These are phyloP conservation scores for Aspergillus ochraceus DNA, from an alignment of 2,329 filamentous ascomycete species.

Conservation along the genomic window DNA sequence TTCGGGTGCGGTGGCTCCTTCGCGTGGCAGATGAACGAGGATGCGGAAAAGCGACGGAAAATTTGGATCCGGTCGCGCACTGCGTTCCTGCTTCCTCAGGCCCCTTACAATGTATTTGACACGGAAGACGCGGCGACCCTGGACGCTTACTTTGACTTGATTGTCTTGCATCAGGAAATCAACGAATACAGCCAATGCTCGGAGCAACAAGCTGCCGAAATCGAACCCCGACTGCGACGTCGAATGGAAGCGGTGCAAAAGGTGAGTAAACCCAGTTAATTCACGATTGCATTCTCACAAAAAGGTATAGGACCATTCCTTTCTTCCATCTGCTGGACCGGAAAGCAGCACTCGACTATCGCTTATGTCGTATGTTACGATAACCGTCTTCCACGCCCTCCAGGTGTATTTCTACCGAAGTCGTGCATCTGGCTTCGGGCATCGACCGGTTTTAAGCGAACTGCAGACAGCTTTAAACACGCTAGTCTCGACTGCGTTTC, in stretches of 20 bases:
- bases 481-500: constrained; percentile 5
- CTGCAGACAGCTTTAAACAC: constrained; percentile 2
- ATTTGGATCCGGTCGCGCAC: constrained; percentile 11
- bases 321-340: not conserved
- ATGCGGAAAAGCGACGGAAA: not conserved
- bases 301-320: not conserved
- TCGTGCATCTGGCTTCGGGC: constrained; percentile 4
- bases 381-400: constrained; percentile 9
- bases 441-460: not conserved
- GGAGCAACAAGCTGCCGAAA: not conserved
- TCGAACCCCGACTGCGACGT: not conserved
- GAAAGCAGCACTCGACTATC: not conserved
- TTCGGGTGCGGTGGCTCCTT: constrained; percentile 14
- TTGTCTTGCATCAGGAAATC: constrained; percentile 11
- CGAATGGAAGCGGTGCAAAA: constrained; percentile 5
- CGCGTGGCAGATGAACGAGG: constrained; percentile 5
- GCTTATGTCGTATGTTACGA: constrained; percentile 11
- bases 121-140: constrained; percentile 7
- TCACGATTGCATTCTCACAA: not conserved
- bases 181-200: constrained; percentile 6
- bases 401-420: constrained; percentile 10
- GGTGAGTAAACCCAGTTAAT: not conserved
- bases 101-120: not conserved
- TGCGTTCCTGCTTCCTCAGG: constrained; percentile 1
- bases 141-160: constrained; percentile 13